Evolutionary conservation across 805 yeast species (phyloP), one percentile per base, ranked within the genome.

Genomic region (Naumovozyma castellii): DNA sequence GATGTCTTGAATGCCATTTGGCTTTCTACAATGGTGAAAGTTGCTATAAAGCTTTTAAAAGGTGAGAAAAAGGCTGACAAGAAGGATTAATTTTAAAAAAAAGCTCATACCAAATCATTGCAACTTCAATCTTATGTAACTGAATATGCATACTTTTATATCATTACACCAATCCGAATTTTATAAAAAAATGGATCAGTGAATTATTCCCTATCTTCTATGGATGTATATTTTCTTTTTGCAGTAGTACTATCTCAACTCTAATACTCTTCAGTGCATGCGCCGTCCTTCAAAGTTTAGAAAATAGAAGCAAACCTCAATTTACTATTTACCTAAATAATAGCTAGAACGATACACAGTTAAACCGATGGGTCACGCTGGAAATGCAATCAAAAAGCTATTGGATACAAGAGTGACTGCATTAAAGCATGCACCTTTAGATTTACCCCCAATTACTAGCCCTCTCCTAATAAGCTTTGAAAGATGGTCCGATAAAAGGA

Each of bases 1-100:
- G 76, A 83, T 53, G 44, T 63, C 5, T 69, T 87, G 55, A 87
- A 87, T 58, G 58, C 81, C 16, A 69, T 69, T 50, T 87, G 97
- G 97, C 85, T 87, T 62, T 59, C 69, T 43, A 80, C 80, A 52
- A 87, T 87, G 96, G 58, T 84, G 12, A 47, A 51, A 28, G 71
- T 83, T 37, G 90, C 90, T 5, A 55, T 54, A 35, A 71, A 69
- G 56, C 36, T 43, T 8, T 19, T 49, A 8, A 43, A 32, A n/a
- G 42, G 44, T 13, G 36, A 33, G 25, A 28, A 17, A 3, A 35
- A 12, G 13, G 29, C 17, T 3, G 30, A 12, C 17, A 34, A 31
- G 9, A 30, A 22, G 18, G 38, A 22, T 10, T 22, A 22, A 10
- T 22, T 22, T 6, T 6, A 22, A 10, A 6, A 10, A 22, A 22